Base-by-base conservation (phyloP, 129 eudicot species). In the Tagetes patula region DNA sequence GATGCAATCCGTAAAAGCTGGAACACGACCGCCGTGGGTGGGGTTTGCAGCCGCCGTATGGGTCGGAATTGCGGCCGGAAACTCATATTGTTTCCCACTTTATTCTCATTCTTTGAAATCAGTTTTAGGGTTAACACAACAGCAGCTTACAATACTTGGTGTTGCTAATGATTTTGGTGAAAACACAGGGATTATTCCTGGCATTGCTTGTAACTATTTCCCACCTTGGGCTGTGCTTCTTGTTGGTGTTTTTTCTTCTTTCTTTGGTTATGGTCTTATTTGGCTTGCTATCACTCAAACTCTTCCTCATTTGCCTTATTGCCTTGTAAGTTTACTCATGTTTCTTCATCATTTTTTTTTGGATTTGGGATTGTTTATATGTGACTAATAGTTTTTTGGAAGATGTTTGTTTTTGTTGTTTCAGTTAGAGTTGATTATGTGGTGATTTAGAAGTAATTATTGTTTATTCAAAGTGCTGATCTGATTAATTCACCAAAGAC, bases 141-240 rank as follows among this genome's bases (percentile, higher is more conserved):
- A 87, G 70, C 96, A 87, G 75, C 82, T 93, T 2, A 87, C 96
- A 12, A 73, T 89, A 5, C 95, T 93, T 69, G 98, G 96, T 0
- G 98, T 93, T 2, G 98, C 98, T n/a, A 93, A 89, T 77, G 98
- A 93, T 80, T 76, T 93, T 43, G 98, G 98, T 6, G 98, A 93
- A 38, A 93, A 90, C 66, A 77, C 92, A 1, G 98, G 98, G 2
- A 80, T 92, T 64, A 84, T 92, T 75, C 96, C 97, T 0, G 97
- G 96, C 42, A 80, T 92, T 30, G 97, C 96, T 9, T 87, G 96
- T 60, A 92, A 92, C 61, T 85, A 87, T 70, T 84, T 92, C 61
- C 96, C 96, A 0, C 95, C 98, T 0, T 92, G 98, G 96, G 91
- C 73, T 72, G 87, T 92, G 70, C 89, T 92, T 55, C 79, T 87